These are phyloP conservation scores for Pyricularia pennisetigena DNA, from an alignment of 2,329 filamentous ascomycete genomes.

Conservation along the genomic window DNA sequence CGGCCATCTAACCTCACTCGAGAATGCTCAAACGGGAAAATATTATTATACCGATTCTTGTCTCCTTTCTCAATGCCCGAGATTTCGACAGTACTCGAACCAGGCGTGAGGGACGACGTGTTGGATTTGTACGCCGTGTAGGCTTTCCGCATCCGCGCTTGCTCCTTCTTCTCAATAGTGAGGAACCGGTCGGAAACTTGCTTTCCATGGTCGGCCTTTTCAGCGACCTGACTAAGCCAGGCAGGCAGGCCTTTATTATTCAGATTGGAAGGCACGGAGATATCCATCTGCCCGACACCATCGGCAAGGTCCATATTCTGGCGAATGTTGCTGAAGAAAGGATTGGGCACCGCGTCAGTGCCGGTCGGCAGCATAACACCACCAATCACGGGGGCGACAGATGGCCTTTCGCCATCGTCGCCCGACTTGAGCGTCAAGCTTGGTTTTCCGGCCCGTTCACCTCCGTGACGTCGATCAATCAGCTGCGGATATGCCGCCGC, in stretches of 20 bases:
- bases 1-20: constrained; percentile 70
- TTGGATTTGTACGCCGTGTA: constrained; percentile 41
- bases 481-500: constrained; percentile 53
- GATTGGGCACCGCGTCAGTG: constrained; percentile 57
- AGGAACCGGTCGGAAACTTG: constrained; percentile 75
- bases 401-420: constrained; percentile 20
- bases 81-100: constrained; percentile 49
- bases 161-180: constrained; percentile 72
- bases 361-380: constrained; percentile 72
- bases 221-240: constrained; percentile 67
- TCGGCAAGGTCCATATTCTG: constrained; percentile 94
- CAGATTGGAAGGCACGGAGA: constrained; percentile 35
- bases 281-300: constrained; percentile 76
- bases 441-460: constrained; percentile 12
- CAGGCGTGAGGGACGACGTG: constrained; percentile 9
- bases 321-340: constrained; percentile 92
- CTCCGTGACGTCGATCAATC: constrained; percentile 41
- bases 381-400: constrained; percentile 71
- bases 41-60: constrained; percentile 94
- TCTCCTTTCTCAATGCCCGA: constrained; percentile 89
- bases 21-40: constrained; percentile 90
- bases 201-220: constrained; percentile 63
- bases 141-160: constrained; percentile 84
- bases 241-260: constrained; percentile 49
- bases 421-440: constrained; percentile 40